A percentile compares a stretch with the other conserved stretches of the same genome.
Conservation (phyloP, 2,329 filamentous ascomycete species). For the Talaromyces sp. region DNA sequence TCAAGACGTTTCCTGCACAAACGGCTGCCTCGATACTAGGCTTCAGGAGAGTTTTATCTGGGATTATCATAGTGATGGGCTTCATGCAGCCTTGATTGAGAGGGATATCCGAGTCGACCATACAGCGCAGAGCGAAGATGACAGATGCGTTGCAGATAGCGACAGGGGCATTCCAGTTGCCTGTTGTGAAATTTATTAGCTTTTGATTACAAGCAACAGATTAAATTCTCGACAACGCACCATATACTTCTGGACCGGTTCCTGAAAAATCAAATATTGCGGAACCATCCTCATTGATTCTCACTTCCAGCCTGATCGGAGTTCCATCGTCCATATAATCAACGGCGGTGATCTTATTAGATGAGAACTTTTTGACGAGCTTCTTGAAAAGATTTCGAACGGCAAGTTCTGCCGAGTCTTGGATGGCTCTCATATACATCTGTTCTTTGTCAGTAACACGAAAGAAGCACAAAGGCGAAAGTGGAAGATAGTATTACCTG, state of each 20-base stretch:
- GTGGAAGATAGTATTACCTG: not conserved
- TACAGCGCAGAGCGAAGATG: slow-evolving; percentile 75
- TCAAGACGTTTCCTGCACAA: slow-evolving; percentile 74
- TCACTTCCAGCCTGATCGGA: slow-evolving; percentile 70
- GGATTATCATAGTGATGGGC: slow-evolving; percentile 71
- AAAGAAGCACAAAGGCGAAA: not conserved
- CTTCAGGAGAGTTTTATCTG: slow-evolving; percentile 68
- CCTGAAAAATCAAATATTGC: slow-evolving; percentile 74
- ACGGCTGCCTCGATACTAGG: slow-evolving; percentile 69
- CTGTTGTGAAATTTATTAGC: slow-evolving; percentile 44
- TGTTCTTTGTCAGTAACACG: not conserved
- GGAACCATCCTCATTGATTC: slow-evolving; percentile 70
- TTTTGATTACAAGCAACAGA: no score
- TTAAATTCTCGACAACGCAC: no score
- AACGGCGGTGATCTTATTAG: slow-evolving; percentile 54
- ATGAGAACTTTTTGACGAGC: not conserved
- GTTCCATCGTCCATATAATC: slow-evolving; percentile 84
- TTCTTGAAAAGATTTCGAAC: slow-evolving; percentile 7
- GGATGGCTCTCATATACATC: slow-evolving; percentile 16
- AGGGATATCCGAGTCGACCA: slow-evolving; percentile 76
- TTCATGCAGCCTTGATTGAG: slow-evolving; percentile 78
- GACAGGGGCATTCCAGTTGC: slow-evolving; percentile 31
- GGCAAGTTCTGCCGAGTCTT: slow-evolving; percentile 4
- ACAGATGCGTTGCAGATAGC: slow-evolving; percentile 73
- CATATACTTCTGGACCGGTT: slow-evolving; percentile 50